Evolutionary conservation across 164 flowering plant genomes (phyloP), one percentile per base, ranked within the genome.

Genomic region (Annona squamosa): DNA sequence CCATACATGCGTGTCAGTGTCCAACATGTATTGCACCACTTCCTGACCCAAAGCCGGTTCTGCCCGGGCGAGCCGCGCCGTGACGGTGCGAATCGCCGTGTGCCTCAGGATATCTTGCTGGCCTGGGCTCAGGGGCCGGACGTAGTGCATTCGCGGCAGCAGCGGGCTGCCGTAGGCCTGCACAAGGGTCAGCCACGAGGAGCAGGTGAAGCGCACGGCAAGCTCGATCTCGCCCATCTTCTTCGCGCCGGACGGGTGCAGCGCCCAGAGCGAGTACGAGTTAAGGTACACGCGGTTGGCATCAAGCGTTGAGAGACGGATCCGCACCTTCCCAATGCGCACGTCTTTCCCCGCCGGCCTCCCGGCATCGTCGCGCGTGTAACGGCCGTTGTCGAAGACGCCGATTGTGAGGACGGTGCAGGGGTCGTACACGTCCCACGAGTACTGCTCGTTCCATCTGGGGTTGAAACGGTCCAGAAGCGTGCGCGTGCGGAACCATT

Each of bases 401-500:
- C 97, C 98, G 0, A 96, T 82, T 0, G 98, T 93, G 41, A 96
- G 83, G 0, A 93, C 98, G 1, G 99, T 96, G 77, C 97, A 96
- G 0, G 98, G 97, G 79, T 96, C 99, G 70, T 85, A 85, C 2
- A 96, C 96, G 62, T 92, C 97, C 98, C 97, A 96, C 0, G 97
- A 85, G 82, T 96, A 90, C 77, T 93, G 97, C 80, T 96, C 99
- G 71, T 96, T 87, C 98, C 98, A 96, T 13, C 89, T 82, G 16
- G 99, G 98, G 52, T 86, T 88, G 65, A 96, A 93, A 57, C 94
- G 84, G 44, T 96, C 98, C 0, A 92, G 82, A 37, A 96, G 86
- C 0, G 98, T 93, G 0, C 98, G 84, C 1, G 99, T 96, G 0
- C 98, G 92, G 71, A 96, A 88, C 99, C 99, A 93, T 77, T 96